These are phyloP conservation scores for Paracoccidioides brasiliensis DNA, from an alignment of 2,329 filamentous ascomycete genomes.

Conservation along the genomic window DNA sequence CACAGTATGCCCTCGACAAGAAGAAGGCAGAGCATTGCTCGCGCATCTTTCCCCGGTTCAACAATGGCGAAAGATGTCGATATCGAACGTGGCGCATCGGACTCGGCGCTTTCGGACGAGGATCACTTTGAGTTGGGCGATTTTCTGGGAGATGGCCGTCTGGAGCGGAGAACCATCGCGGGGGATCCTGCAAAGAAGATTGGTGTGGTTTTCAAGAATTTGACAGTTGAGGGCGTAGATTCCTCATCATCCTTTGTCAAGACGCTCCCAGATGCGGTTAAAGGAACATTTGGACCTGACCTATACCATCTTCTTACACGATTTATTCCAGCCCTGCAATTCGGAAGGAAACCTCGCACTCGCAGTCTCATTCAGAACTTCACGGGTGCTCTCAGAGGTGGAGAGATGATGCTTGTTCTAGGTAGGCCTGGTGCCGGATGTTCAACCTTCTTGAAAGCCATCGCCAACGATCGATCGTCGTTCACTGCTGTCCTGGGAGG, in stretches of 20 bases:
- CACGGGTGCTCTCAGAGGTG: constrained; percentile 51
- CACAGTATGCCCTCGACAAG: constrained; percentile 20
- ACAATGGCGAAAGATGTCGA: constrained; percentile 35
- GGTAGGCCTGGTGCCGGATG: constrained; percentile 63
- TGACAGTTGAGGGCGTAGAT: constrained; percentile 60
- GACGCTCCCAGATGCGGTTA: constrained; percentile 58
- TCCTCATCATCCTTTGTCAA: constrained; percentile 55
- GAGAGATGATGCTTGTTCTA: constrained; percentile 44
- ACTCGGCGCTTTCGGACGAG: not conserved
- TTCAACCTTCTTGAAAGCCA: constrained; percentile 62
- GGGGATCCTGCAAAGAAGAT: constrained; percentile 58
- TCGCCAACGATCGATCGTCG: constrained; percentile 54
- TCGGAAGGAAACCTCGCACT: constrained; percentile 37
- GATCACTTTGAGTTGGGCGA: constrained; percentile 1
- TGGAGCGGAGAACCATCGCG: constrained; percentile 8
- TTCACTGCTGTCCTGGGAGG: constrained; percentile 57
- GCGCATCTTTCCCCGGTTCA: constrained; percentile 18
- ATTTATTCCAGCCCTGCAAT: constrained; percentile 39
- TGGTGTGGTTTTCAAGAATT: constrained; percentile 61
- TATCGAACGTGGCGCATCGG: constrained; percentile 27
- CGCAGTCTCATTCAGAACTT: constrained; percentile 53
- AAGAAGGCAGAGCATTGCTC: constrained; percentile 18
- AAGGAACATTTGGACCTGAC: constrained; percentile 71
- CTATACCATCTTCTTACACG: constrained; percentile 51
- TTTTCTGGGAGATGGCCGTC: constrained; percentile 5